phyloP scores from a whole-genome alignment of 768 basidiomycete genomes.

The Naganishia vaughanmartiniae region DNA sequence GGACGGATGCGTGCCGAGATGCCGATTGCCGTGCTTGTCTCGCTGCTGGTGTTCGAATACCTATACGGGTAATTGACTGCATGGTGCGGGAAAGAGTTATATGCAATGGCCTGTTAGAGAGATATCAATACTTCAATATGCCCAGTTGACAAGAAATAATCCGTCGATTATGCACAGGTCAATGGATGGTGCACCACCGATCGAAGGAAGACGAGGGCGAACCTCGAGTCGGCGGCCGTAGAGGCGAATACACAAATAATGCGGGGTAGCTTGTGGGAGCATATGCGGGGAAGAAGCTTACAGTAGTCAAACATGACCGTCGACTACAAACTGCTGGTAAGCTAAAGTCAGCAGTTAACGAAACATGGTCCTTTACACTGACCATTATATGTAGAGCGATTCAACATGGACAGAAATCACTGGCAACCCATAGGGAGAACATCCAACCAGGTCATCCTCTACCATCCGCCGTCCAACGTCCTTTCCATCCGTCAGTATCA shows the following conservation, averaged over 20 bases:
- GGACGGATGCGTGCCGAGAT: not conserved
- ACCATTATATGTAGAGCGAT: too few species aligned
- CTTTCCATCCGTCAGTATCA: constrained; percentile 35
- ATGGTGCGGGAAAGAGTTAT: not conserved
- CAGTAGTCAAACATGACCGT: too few species aligned
- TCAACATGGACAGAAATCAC: not conserved
- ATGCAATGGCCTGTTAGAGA: too few species aligned
- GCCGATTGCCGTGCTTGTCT: not conserved
- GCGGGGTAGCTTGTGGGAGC: not conserved
- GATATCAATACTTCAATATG: too few species aligned
- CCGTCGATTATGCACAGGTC: not conserved
- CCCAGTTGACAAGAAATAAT: not conserved
- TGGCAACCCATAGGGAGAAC: constrained; percentile 42
- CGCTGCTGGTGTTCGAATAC: not conserved
- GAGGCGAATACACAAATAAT: not conserved
- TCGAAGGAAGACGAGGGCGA: not conserved
- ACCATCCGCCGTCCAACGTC: constrained; percentile 47
- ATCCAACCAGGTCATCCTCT: constrained; percentile 48
- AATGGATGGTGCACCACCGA: constrained; percentile 2
- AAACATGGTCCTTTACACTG: too few species aligned
- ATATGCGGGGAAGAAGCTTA: too few species aligned
- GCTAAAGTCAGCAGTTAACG: not conserved
- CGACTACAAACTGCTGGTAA: not conserved
- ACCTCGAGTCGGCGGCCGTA: not conserved
- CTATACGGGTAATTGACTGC: constrained; percentile 16